A percentile compares a stretch with the other conserved stretches of the same genome.
phyloP scores from a whole-genome alignment of 1,284 basidiomycete genomes.

The Crocinoboletus sp. region DNA sequence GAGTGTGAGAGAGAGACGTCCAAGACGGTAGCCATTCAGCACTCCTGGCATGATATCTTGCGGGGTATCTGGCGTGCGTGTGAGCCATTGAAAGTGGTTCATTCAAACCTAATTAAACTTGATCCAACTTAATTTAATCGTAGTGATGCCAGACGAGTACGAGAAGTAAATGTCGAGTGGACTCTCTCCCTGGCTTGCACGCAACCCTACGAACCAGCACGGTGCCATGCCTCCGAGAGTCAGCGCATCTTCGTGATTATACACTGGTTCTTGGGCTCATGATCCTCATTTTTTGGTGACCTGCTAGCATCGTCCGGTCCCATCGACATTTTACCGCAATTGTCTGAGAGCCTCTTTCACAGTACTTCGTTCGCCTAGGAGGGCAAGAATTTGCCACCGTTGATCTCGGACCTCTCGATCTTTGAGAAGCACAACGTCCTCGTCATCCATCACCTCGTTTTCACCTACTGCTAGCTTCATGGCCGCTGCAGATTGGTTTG shows the following conservation, averaged over 20 bases:
- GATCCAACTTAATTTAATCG: too few relatives aligned
- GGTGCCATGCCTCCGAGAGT: not conserved
- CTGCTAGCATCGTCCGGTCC: not conserved
- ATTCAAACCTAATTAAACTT: too few relatives aligned
- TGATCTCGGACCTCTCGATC: conserved; percentile 63
- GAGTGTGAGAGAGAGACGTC: too few relatives aligned
- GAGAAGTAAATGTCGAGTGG: too few relatives aligned
- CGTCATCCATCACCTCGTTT: conserved; percentile 47
- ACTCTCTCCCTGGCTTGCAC: too few relatives aligned
- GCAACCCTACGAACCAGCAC: not conserved
- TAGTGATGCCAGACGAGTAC: too few relatives aligned
- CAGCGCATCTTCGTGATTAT: not conserved
- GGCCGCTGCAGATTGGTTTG: conserved; percentile 70
- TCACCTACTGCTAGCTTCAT: conserved; percentile 62
- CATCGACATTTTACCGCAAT: conserved; percentile 21
- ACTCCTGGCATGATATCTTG: too few relatives aligned
- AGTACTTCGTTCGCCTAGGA: conserved; percentile 68
- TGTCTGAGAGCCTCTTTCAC: conserved; percentile 58
- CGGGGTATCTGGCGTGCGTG: too few relatives aligned
- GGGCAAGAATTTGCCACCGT: conserved; percentile 68
- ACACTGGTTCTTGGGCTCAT: not conserved
- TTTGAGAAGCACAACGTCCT: conserved; percentile 51
- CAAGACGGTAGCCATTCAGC: too few relatives aligned
- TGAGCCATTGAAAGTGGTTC: too few relatives aligned
- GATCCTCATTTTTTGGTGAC: not conserved